Percentiles rank a stretch among this genome's conserved stretches.
Conservation (phyloP, 83 land plant genomes). For the Thuja plicata region DNA sequence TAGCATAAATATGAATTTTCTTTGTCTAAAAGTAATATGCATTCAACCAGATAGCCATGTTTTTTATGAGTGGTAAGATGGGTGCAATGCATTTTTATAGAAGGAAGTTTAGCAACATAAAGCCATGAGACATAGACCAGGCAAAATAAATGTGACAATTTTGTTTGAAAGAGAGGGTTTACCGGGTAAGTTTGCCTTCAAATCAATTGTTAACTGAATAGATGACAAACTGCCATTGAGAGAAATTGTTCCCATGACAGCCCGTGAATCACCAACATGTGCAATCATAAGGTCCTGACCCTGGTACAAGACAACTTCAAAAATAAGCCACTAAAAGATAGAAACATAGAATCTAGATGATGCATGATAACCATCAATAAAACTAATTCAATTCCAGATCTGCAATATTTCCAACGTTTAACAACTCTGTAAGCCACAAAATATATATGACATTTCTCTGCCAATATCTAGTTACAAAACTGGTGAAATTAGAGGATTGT, state of each 20-base stretch:
- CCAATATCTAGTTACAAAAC: not conserved
- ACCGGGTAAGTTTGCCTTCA: conserved; percentile 16
- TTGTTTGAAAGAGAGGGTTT: not conserved
- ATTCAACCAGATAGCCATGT: not conserved
- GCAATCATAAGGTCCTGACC: conserved; percentile 14
- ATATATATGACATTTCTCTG: not conserved
- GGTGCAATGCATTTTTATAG: not conserved
- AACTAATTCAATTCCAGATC: not conserved
- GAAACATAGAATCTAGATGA: not conserved
- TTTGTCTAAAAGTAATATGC: not conserved
- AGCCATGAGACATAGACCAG: not conserved
- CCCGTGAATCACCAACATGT: conserved; percentile 18
- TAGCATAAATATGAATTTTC: not conserved
- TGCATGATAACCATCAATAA: not conserved
- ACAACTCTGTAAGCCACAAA: not conserved
- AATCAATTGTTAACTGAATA: conserved; percentile 9
- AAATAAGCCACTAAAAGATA: not conserved
- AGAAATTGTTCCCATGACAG: conserved; percentile 10
- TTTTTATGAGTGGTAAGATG: not conserved
- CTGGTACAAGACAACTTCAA: not conserved
- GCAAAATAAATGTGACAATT: not conserved
- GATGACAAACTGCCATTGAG: conserved; percentile 13
- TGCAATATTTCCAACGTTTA: not conserved
- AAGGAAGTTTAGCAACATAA: too few relatives aligned
- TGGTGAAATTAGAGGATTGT: too few relatives aligned